Conservation (phyloP, 2,329 filamentous ascomycete genomes). For the Canariomyces notabilis region DNA sequence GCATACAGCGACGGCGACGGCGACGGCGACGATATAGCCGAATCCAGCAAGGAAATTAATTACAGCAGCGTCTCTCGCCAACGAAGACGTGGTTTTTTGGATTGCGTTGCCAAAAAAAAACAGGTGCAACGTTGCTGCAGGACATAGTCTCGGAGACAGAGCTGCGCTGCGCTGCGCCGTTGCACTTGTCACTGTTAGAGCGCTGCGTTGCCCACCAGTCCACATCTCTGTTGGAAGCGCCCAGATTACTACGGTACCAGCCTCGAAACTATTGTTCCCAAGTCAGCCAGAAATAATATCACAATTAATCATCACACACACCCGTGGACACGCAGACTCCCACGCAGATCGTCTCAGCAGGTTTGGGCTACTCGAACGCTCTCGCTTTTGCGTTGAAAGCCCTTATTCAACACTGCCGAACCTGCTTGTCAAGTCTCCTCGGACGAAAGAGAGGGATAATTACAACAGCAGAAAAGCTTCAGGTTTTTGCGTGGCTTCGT, state of each 20-base stretch:
- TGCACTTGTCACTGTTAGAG: conserved; percentile 18
- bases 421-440: not conserved
- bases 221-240: conserved; percentile 17
- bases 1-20: no score
- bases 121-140: conserved; percentile 18
- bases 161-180: conserved; percentile 7
- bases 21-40: conserved; percentile 1
- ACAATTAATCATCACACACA: conserved; percentile 13
- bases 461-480: not conserved
- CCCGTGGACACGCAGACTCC: no score
- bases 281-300: conserved; percentile 10
- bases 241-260: conserved; percentile 12
- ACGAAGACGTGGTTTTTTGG: conserved; percentile 11
- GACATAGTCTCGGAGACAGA: no score
- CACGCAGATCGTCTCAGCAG: no score
- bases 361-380: no score
- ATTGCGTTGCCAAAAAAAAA: conserved; percentile 22
- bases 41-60: conserved; percentile 15
- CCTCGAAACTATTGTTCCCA: conserved; percentile 10
- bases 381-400: no score
- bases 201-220: conserved; percentile 3
- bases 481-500: not conserved
- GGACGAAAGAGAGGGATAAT: not conserved
- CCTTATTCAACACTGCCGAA: no score
- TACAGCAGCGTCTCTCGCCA: conserved; percentile 10